Percentiles rank a stretch among this genome's conserved stretches.
phyloP scores from a whole-genome alignment of 2,329 filamentous ascomycete genomes.

The Sporothrix brasiliensis region DNA sequence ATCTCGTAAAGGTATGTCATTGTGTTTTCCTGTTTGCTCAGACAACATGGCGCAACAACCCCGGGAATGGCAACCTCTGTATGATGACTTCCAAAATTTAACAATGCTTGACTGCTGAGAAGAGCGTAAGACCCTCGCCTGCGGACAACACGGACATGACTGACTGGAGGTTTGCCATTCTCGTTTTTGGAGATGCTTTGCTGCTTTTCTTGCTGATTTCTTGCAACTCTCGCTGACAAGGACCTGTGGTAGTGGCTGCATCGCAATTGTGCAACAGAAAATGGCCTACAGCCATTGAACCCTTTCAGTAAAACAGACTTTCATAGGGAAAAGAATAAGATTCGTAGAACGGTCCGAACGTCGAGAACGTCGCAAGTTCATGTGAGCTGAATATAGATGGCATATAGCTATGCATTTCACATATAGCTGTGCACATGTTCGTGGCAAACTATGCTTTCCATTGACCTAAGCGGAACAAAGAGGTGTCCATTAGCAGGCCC shows the following conservation, averaged over 20 bases:
- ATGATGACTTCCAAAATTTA: conserved; percentile 27
- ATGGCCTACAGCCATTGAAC: too few species aligned
- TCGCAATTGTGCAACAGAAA: background rate
- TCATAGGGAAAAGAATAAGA: too few species aligned
- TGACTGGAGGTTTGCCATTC: conserved; percentile 8
- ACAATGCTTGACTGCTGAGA: conserved; percentile 27
- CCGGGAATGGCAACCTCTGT: conserved; percentile 6
- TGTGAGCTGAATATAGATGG: too few species aligned
- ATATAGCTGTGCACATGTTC: too few species aligned
- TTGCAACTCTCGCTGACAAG: background rate
- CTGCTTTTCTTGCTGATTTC: background rate
- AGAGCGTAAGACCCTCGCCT: conserved; percentile 14
- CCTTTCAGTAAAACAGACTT: too few species aligned
- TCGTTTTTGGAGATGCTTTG: background rate
- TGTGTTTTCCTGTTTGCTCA: background rate
- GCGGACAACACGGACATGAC: conserved; percentile 27
- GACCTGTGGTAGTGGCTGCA: background rate
- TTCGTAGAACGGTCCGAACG: too few species aligned
- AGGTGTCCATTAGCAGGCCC: too few species aligned
- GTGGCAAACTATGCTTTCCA: too few species aligned
- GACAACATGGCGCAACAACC: background rate
- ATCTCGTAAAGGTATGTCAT: conserved; percentile 5
- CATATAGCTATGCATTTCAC: too few species aligned
- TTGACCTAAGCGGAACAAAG: too few species aligned
- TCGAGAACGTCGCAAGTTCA: too few species aligned